These are phyloP conservation scores for Aspergillus novoparasiticus DNA, from an alignment of 2,329 filamentous ascomycete genomes.

Conservation along the genomic window DNA sequence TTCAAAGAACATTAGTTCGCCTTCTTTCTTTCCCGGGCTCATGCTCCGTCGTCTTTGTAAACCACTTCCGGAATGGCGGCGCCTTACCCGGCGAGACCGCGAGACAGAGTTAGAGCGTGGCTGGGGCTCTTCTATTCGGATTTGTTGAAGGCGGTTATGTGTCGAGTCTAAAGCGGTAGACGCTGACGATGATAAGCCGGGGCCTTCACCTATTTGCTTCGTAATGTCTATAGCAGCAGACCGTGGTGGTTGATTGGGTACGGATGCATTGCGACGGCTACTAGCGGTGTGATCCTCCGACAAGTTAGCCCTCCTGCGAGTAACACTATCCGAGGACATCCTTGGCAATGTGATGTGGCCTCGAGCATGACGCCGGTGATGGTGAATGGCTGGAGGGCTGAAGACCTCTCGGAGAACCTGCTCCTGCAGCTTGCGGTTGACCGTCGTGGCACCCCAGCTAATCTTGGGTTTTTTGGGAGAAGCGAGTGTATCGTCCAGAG, in stretches of 20 bases:
- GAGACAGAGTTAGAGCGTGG: conserved; percentile 44
- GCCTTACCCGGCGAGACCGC: conserved; percentile 44
- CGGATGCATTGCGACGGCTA: conserved; percentile 23
- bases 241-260: conserved; percentile 23
- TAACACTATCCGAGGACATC: conserved; percentile 34
- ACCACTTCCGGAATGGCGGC: conserved; percentile 86
- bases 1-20: conserved; percentile 87
- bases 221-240: conserved; percentile 33
- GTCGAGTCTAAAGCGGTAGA: conserved; percentile 41
- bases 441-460: conserved; percentile 86
- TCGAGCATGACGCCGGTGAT: conserved; percentile 69
- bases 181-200: conserved; percentile 40
- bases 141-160: conserved; percentile 35
- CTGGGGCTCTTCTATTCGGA: conserved; percentile 44
- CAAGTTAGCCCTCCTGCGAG: conserved; percentile 35
- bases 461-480: conserved; percentile 50
- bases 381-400: conserved; percentile 77
- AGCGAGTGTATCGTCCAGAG: conserved; percentile 16
- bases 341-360: conserved; percentile 67
- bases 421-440: conserved; percentile 84
- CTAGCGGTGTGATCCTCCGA: conserved; percentile 36
- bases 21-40: conserved; percentile 66
- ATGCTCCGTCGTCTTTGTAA: conserved; percentile 76
- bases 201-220: conserved; percentile 27
- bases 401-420: conserved; percentile 94